Percentiles rank a stretch among this genome's conserved stretches.
Conservation (phyloP, 192 early-diverging fungal species). For the Globomyces pollinis-pini region DNA sequence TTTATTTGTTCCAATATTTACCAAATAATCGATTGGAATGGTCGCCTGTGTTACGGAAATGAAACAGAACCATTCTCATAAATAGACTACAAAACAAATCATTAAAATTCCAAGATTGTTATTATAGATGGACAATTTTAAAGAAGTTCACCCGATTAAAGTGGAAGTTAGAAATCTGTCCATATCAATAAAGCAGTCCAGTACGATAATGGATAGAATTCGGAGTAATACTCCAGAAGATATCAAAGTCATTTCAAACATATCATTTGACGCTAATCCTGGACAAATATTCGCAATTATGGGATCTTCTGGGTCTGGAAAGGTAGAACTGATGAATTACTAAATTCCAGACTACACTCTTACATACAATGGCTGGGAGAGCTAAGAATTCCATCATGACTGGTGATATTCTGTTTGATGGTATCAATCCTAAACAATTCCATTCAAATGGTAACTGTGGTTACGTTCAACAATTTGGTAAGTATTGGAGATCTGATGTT, state of each 20-base stretch:
- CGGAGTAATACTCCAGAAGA: neutral
- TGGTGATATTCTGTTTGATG: conserved; percentile 73
- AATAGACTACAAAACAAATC: too few species aligned
- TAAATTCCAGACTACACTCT: conserved; percentile 25
- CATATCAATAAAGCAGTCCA: neutral
- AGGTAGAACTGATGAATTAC: conserved; percentile 6
- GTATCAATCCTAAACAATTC: conserved; percentile 37
- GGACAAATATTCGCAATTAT: conserved; percentile 35
- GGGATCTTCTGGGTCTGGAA: conserved; percentile 27
- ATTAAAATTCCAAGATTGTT: too few species aligned
- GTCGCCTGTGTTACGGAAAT: too few species aligned
- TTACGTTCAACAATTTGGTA: conserved; percentile 36
- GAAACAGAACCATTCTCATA: too few species aligned
- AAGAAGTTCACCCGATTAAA: neutral
- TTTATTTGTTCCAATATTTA: too few species aligned
- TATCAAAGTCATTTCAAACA: conserved; percentile 3
- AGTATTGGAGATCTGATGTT: too few species aligned
- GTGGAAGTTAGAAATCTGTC: neutral
- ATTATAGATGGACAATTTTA: neutral
- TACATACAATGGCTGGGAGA: conserved; percentile 54
- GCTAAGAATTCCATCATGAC: conserved; percentile 48
- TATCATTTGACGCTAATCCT: conserved; percentile 10
- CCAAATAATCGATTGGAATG: too few species aligned
- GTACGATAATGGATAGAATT: too few species aligned
- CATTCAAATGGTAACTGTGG: conserved; percentile 18